Evolutionary conservation across 23 red algal genomes (phyloP).

Genomic region (Gracilaria gracilis): DNA sequence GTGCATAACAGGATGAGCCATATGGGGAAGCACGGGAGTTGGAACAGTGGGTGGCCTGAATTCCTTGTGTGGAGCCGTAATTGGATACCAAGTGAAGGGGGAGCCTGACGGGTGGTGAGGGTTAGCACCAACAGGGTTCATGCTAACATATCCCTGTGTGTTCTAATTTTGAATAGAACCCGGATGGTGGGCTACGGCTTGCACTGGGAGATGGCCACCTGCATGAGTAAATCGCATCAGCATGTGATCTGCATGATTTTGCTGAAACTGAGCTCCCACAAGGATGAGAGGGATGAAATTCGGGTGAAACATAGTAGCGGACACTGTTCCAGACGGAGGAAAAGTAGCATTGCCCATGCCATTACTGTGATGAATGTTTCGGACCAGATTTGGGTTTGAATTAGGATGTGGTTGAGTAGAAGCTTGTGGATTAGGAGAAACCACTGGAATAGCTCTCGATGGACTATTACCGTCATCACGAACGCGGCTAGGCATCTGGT

Average conservation of each 20-base stretch:
- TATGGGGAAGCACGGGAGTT: conserved; percentile 1
- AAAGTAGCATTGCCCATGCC: neutral
- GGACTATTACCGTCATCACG: neutral
- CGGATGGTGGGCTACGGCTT: neutral
- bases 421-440: too few species aligned
- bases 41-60: conserved; percentile 14
- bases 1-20: conserved; percentile 23
- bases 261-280: neutral
- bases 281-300: neutral
- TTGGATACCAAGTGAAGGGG: conserved; percentile 40
- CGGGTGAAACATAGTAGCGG: neutral
- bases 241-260: neutral
- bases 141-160: conserved; percentile 14
- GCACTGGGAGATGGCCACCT: neutral
- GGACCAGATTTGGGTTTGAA: neutral
- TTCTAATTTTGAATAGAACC: neutral
- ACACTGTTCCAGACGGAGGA: neutral
- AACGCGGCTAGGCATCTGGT: neutral
- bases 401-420: neutral
- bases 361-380: neutral
- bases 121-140: neutral
- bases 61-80: conserved; percentile 34
- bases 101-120: neutral
- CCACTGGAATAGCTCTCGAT: neutral
- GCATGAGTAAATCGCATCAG: conserved; percentile 4